A percentile compares a stretch with the other conserved stretches of the same genome.
phyloP scores from a whole-genome alignment of 805 yeast genomes.

The Myxozyma geophila region DNA sequence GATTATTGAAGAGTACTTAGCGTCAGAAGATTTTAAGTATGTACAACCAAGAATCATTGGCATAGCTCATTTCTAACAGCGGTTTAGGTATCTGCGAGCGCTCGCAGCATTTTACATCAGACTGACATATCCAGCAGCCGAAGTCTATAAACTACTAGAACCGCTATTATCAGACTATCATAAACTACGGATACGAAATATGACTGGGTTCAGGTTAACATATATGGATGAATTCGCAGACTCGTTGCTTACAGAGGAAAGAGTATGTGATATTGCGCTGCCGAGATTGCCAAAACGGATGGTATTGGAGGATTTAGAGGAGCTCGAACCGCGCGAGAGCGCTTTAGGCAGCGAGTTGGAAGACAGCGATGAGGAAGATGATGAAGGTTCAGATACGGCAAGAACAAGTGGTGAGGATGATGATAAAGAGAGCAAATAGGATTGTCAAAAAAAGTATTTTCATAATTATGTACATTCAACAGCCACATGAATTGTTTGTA shows the following conservation, averaged over 20 bases:
- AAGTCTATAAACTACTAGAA: conserved; percentile 58
- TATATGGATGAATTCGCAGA: conserved; percentile 81
- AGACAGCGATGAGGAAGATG: conserved; percentile 21
- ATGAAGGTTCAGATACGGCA: neutral
- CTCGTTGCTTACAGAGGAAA: conserved; percentile 55
- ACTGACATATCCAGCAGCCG: conserved; percentile 51
- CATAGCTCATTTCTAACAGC: neutral
- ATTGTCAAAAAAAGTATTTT: neutral
- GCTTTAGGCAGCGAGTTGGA: conserved; percentile 49
- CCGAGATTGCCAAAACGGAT: conserved; percentile 59
- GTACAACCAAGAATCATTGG: neutral
- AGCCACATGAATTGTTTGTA: neutral
- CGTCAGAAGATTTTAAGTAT: conserved; percentile 72
- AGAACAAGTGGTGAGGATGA: neutral
- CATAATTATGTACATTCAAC: neutral
- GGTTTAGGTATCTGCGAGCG: conserved; percentile 60
- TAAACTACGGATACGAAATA: conserved; percentile 60
- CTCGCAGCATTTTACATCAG: conserved; percentile 66
- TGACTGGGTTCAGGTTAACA: conserved; percentile 49
- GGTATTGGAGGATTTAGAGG: conserved; percentile 46
- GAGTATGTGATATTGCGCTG: conserved; percentile 73
- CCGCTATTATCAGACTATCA: conserved; percentile 67
- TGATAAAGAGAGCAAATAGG: conserved; percentile 4
- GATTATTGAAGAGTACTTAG: conserved; percentile 58
- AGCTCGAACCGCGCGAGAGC: conserved; percentile 44